phyloP scores from a whole-genome alignment of 139 green algal genomes.

The Trebouxia sp. region DNA sequence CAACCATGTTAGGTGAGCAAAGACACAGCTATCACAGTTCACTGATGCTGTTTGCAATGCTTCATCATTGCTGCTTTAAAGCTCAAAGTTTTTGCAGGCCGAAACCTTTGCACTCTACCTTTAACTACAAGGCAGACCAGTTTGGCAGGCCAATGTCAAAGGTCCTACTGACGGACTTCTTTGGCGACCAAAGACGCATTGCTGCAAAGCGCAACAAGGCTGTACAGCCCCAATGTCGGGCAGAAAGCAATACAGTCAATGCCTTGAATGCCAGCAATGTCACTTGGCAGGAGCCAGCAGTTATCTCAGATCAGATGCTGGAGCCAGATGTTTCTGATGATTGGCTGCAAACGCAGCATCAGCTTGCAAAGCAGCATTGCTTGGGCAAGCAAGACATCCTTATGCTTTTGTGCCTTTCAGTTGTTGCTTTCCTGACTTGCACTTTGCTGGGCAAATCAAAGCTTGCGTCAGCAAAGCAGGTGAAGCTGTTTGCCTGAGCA shows the following conservation, averaged over 20 bases:
- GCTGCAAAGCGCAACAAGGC: not conserved
- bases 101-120: conserved; percentile 39
- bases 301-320: not conserved
- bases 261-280: not conserved
- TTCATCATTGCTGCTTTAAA: not conserved
- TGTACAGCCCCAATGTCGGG: not conserved
- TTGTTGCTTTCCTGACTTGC: not conserved
- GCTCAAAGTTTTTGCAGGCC: conserved; percentile 17
- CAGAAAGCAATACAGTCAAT: not conserved
- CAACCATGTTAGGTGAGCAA: conserved; percentile 36
- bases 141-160: conserved; percentile 29
- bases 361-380: not conserved
- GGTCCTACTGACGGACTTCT: conserved; percentile 48
- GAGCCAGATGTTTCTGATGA: too few relatives aligned
- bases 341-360: too few relatives aligned
- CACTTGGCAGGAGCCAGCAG: not conserved
- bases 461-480: not conserved
- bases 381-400: not conserved
- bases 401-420: not conserved
- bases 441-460: not conserved
- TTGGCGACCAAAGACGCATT: conserved; percentile 26
- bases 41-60: not conserved
- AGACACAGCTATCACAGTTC: not conserved
- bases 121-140: conserved; percentile 26
- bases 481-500: not conserved